phyloP scores from a whole-genome alignment of 2,329 filamentous ascomycete genomes.

The Ceratocystis cacaofunesta region DNA sequence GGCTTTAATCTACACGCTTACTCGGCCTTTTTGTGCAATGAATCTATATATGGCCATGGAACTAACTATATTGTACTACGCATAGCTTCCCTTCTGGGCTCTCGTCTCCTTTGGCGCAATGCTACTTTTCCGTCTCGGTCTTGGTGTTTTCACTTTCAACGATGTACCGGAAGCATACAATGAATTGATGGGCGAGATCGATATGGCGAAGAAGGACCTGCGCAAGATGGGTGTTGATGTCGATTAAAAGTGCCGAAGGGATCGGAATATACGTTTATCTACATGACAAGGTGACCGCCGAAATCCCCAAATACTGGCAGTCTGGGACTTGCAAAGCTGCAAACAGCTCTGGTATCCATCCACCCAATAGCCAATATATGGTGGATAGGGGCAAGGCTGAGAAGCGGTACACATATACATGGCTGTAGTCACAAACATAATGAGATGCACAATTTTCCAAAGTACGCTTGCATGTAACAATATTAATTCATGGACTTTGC shows the following conservation, averaged over 20 bases:
- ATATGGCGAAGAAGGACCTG: constrained; percentile 59
- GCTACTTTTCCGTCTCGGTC: constrained; percentile 80
- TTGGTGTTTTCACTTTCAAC: constrained; percentile 90
- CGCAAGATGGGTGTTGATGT: constrained; percentile 61
- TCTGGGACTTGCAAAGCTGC: not conserved
- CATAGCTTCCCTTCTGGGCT: constrained; percentile 79
- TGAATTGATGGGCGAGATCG: constrained; percentile 76
- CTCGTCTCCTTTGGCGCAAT: constrained; percentile 84
- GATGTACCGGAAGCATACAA: constrained; percentile 75
- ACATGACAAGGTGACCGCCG: not conserved
- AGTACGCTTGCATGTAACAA: not conserved
- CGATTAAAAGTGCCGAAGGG: constrained; percentile 36
- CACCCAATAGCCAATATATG: too few relatives aligned
- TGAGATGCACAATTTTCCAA: not conserved
- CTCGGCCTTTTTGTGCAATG: not conserved
- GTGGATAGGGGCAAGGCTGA: not conserved
- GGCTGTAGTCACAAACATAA: not conserved
- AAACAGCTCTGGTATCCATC: not conserved
- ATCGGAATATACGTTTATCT: not conserved
- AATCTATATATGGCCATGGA: not conserved
- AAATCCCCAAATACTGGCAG: not conserved
- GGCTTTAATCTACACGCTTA: not conserved
- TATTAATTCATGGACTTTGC: constrained; percentile 6
- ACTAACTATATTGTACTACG: not conserved
- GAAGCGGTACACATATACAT: not conserved